These are phyloP conservation scores for Tricholoma sp. DNA, from an alignment of 768 basidiomycete species.

Conservation along the genomic window DNA sequence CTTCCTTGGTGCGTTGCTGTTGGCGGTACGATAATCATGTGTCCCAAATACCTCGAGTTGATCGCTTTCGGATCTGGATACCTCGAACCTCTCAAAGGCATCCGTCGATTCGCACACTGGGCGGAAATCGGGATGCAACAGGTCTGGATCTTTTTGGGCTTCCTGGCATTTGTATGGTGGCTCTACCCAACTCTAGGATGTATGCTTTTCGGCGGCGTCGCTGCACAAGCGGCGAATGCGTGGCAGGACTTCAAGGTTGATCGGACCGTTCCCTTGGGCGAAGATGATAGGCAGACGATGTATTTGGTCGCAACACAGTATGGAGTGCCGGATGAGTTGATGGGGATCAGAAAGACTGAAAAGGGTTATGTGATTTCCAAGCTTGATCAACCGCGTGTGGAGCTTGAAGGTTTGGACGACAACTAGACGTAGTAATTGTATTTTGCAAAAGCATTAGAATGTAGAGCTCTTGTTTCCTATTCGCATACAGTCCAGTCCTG, in stretches of 20 bases:
- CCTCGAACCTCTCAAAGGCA: slow-evolving; percentile 21
- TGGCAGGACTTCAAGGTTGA: slow-evolving; percentile 34
- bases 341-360: slow-evolving; percentile 11
- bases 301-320: slow-evolving; percentile 19
- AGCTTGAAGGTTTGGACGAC: not conserved
- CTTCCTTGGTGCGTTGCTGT: slow-evolving; percentile 42
- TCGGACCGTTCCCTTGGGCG: slow-evolving; percentile 30
- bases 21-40: slow-evolving; percentile 36
- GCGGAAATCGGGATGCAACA: slow-evolving; percentile 34
- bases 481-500: not conserved
- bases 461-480: not conserved
- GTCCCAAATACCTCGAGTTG: slow-evolving; percentile 30
- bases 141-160: slow-evolving; percentile 30
- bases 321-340: slow-evolving; percentile 1
- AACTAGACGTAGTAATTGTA: not conserved
- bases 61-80: slow-evolving; percentile 33
- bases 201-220: slow-evolving; percentile 19
- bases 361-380: slow-evolving; percentile 8
- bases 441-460: not conserved
- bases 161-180: slow-evolving; percentile 25
- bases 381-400: not conserved
- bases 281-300: slow-evolving; percentile 23
- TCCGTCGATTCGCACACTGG: slow-evolving; percentile 39
- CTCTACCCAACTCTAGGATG: slow-evolving; percentile 20
- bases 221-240: slow-evolving; percentile 24